phyloP scores from a whole-genome alignment of 495 filamentous ascomycete species.

The Cercophora newfieldiana region DNA sequence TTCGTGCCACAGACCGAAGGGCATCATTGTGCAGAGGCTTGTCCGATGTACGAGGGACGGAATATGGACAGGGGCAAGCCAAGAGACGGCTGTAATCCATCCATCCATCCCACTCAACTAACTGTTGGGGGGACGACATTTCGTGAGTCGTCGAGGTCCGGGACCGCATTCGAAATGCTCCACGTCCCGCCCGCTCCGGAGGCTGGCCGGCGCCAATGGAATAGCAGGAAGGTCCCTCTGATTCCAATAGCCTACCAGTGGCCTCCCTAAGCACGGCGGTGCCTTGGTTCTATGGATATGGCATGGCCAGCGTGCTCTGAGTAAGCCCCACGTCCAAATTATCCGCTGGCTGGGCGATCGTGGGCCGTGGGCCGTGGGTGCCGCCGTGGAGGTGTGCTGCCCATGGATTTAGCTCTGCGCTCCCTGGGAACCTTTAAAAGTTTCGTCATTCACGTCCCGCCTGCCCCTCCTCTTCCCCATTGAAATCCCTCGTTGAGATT shows the following conservation, averaged over 20 bases:
- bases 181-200: background rate
- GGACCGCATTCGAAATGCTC: background rate
- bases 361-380: constrained; percentile 21
- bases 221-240: too few species aligned
- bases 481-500: constrained; percentile 29
- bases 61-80: background rate
- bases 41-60: background rate
- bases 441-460: constrained; percentile 36
- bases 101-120: too few species aligned
- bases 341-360: constrained; percentile 18
- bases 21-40: background rate
- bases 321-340: constrained; percentile 36
- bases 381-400: constrained; percentile 16
- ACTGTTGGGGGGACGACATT: background rate
- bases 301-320: constrained; percentile 17
- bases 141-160: background rate
- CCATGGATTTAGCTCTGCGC: constrained; percentile 21
- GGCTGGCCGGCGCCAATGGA: background rate
- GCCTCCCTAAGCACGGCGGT: background rate
- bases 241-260: too few species aligned
- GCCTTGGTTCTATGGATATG: background rate
- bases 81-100: background rate
- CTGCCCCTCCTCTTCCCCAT: constrained; percentile 25
- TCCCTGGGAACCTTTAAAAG: constrained; percentile 33
- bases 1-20: background rate